A percentile compares a stretch with the other conserved stretches of the same genome.
Evolutionary conservation across 179 eudicot genomes (phyloP).

Genomic region (Beta macrorhiza): DNA sequence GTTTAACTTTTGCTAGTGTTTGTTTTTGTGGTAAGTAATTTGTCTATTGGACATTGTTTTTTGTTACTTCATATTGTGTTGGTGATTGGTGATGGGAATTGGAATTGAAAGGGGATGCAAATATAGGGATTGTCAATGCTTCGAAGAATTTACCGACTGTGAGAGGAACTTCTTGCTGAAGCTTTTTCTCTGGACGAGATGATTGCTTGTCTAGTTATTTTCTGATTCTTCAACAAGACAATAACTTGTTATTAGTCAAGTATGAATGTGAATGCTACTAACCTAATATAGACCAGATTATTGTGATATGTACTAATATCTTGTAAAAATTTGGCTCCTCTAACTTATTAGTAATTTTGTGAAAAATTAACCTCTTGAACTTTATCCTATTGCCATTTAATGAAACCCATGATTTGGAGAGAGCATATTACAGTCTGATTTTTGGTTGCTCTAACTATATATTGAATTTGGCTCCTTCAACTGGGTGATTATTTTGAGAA

Average conservation of each 20-base stretch:
- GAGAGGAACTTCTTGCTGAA: background rate
- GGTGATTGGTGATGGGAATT: background rate
- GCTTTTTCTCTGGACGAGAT: background rate
- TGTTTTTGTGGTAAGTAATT: background rate
- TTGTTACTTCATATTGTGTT: background rate
- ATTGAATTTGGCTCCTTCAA: background rate
- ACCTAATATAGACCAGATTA: background rate
- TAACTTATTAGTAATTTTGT: no score
- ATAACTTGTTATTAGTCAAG: background rate
- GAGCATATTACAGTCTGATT: background rate
- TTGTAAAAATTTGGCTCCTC: background rate
- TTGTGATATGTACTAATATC: background rate
- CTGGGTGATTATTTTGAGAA: background rate
- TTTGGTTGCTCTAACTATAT: background rate
- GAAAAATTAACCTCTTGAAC: background rate
- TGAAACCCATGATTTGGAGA: no score
- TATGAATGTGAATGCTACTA: background rate
- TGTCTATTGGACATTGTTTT: background rate
- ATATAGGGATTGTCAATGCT: background rate
- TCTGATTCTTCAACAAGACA: background rate
- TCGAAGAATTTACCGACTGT: background rate
- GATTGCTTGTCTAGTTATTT: background rate
- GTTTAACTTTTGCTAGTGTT: background rate
- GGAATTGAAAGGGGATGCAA: background rate
- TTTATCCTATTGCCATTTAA: no score